Base-by-base conservation (phyloP, 176 grass and related monocot species). In the Hordeum vulgare region DNA sequence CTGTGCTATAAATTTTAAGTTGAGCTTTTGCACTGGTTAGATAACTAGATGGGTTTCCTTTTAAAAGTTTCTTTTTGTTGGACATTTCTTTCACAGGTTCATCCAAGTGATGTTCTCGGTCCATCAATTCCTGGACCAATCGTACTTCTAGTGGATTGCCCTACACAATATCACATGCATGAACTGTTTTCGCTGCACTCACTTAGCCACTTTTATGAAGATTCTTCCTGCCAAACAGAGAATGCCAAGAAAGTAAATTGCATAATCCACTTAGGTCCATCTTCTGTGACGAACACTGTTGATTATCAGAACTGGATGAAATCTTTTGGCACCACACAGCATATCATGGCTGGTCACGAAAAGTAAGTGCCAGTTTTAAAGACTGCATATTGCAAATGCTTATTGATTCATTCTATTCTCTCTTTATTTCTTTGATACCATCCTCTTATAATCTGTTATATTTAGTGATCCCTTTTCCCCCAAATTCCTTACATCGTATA, bases 271-370 rank as follows among this genome's bases (percentile, higher is more conserved):
- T 85, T 98, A 84, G 96, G 96, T 36, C 96, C 96, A 51, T 61
- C 91, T 61, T 87, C 81, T 85, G 90, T 98, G 40, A 98, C 93
- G 74, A 88, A 87, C 77, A 59, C 77, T 62, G 54, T 70, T 24
- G 87, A 90, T 45, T 98, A 98, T 75, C 91, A 91, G 70, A 88
- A 88, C 25, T 98, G 96, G 96, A 95, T 98, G 91, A 88, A 71
- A 69, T 91, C 34, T 81, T 98, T 98, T 87, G 91, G 92, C 3
- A 7, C 42, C 33, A 68, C 93, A 86, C 86, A 98, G 21, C 96
- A 98, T 88, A 91, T 95, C 47, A 98, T 98, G 96, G 96, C 93
- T 57, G 96, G 96, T 71, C 96, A 98, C 89, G 96, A 95, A 90
- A 94, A 85, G 96, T 98, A 88, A 81, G 86, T 69, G 88, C 78